phyloP scores from a whole-genome alignment of 1,284 basidiomycete species.

The Microbotryomycetes sp. region DNA sequence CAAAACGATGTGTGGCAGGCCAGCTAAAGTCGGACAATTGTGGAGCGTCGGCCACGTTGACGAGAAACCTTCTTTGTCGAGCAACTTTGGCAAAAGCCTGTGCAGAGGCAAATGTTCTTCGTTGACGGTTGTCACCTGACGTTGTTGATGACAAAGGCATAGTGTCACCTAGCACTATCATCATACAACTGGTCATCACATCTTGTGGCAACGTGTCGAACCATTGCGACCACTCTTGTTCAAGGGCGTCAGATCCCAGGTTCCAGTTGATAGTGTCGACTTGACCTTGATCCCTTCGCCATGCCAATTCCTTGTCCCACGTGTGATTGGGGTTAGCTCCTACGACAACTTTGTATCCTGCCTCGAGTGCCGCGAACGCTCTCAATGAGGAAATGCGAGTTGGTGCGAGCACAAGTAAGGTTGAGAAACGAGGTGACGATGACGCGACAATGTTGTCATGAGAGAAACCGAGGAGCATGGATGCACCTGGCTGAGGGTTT shows the following conservation, averaged over 20 bases:
- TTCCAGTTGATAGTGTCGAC: slow-evolving; percentile 54
- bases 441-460: slow-evolving; percentile 47
- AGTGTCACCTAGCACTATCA: slow-evolving; percentile 30
- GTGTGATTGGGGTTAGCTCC: slow-evolving; percentile 50
- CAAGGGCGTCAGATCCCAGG: slow-evolving; percentile 40
- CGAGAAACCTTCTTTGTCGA: slow-evolving; percentile 57
- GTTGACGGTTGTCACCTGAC: no score
- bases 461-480: slow-evolving; percentile 69
- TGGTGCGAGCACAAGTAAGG: slow-evolving; percentile 66
- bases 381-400: slow-evolving; percentile 70
- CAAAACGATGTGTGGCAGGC: slow-evolving; percentile 77
- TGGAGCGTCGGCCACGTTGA: slow-evolving; percentile 83
- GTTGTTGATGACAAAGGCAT: slow-evolving; percentile 5
- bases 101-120: slow-evolving; percentile 12
- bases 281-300: slow-evolving; percentile 55
- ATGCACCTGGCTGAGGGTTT: slow-evolving; percentile 53
- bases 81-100: slow-evolving; percentile 52
- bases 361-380: slow-evolving; percentile 73
- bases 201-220: slow-evolving; percentile 4
- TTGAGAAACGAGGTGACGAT: slow-evolving; percentile 24
- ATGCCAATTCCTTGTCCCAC: slow-evolving; percentile 65
- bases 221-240: slow-evolving; percentile 39
- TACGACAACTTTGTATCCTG: slow-evolving; percentile 66
- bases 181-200: slow-evolving; percentile 6
- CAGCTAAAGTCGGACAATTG: slow-evolving; percentile 85